Evolutionary conservation across 768 basidiomycete species (phyloP).

Genomic region (Suillus bovinus): DNA sequence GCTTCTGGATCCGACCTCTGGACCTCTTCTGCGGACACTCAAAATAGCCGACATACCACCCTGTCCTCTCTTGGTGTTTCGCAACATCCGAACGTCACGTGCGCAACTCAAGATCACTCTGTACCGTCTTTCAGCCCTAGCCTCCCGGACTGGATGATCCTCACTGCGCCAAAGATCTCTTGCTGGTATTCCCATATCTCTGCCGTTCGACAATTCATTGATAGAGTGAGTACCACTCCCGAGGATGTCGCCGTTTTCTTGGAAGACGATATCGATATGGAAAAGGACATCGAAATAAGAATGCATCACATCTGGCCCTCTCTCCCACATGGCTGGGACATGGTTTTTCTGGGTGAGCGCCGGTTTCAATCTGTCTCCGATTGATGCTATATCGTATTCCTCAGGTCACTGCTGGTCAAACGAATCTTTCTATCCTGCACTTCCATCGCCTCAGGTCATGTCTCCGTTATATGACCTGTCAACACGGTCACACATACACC

Average conservation of each 20-base stretch:
- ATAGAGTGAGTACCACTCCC: constrained; percentile 24
- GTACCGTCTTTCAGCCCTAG: constrained; percentile 35
- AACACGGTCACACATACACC: constrained; percentile 41
- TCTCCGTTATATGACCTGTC: constrained; percentile 2
- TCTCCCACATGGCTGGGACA: constrained; percentile 67
- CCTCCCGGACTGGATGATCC: constrained; percentile 47
- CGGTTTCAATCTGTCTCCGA: not conserved
- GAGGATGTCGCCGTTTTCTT: constrained; percentile 54
- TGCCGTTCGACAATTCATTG: constrained; percentile 46
- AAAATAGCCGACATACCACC: constrained; percentile 2
- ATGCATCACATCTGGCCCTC: constrained; percentile 46
- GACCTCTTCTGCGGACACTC: constrained; percentile 1
- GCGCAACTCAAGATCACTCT: constrained; percentile 43
- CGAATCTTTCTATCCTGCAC: constrained; percentile 50
- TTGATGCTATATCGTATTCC: constrained; percentile 6
- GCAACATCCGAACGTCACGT: constrained; percentile 37
- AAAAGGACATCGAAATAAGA: constrained; percentile 52
- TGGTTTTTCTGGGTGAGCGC: constrained; percentile 65
- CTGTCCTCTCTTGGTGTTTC: not conserved
- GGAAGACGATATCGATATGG: constrained; percentile 83
- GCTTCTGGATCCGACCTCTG: constrained; percentile 26
- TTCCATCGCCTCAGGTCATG: constrained; percentile 21
- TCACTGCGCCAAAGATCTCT: constrained; percentile 61
- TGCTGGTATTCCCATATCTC: constrained; percentile 73
- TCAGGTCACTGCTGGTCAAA: constrained; percentile 82